Evolutionary conservation across 768 basidiomycete genomes (phyloP).

Genomic region (Hericium erinaceus): DNA sequence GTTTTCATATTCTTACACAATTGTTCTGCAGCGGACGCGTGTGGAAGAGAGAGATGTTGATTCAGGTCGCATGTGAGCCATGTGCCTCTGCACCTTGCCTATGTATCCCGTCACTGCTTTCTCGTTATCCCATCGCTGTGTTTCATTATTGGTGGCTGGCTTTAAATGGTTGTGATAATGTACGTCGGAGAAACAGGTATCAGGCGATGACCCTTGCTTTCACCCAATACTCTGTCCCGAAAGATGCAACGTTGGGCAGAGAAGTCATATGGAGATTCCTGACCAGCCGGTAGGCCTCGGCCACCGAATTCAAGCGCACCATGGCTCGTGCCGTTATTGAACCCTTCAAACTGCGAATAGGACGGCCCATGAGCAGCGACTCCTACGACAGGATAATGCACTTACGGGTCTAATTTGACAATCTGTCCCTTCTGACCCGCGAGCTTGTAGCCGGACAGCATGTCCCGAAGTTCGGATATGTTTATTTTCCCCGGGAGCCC

Average conservation of each 20-base stretch:
- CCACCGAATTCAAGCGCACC: constrained; percentile 43
- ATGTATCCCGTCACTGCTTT: constrained; percentile 10
- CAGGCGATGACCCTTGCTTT: constrained; percentile 45
- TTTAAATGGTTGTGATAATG: background rate
- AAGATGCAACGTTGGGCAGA: constrained; percentile 24
- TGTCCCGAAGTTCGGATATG: constrained; percentile 25
- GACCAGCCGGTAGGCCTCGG: constrained; percentile 65
- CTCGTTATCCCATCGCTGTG: background rate
- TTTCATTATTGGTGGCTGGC: background rate
- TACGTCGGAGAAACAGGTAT: constrained; percentile 16
- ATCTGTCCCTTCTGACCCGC: constrained; percentile 36
- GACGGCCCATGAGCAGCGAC: constrained; percentile 6
- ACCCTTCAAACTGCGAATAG: background rate
- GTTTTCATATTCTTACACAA: background rate
- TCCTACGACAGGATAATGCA: constrained; percentile 5
- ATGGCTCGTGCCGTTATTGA: constrained; percentile 41
- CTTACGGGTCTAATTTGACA: constrained; percentile 43
- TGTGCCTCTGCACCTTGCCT: constrained; percentile 8
- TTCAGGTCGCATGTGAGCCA: constrained; percentile 5
- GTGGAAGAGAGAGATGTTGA: constrained; percentile 58
- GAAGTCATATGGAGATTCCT: constrained; percentile 52
- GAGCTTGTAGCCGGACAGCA: constrained; percentile 38
- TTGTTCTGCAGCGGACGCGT: constrained; percentile 49
- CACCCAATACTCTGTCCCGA: constrained; percentile 32
- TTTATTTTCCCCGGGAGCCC: constrained; percentile 49